Percentiles rank a stretch among this genome's conserved stretches.
Evolutionary conservation across 2,329 filamentous ascomycete species (phyloP).

Genomic region (Sporothrix schenckii): DNA sequence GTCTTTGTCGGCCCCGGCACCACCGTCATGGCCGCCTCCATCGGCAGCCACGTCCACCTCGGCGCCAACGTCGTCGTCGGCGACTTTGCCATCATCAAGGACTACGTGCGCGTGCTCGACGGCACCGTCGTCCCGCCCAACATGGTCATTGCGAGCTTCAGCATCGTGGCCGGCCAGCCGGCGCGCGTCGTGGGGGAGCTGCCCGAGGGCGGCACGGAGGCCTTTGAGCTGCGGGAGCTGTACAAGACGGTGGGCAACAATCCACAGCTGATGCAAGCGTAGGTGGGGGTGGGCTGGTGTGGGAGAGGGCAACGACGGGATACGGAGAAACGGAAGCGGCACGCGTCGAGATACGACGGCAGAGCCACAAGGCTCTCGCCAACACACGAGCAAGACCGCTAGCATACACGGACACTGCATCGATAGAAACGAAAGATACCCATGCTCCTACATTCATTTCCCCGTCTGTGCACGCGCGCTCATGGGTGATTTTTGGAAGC

Average conservation of each 20-base stretch:
- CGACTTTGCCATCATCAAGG: slow-evolving; percentile 89
- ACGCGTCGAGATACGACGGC: slow-evolving; percentile 6
- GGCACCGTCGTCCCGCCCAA: slow-evolving; percentile 80
- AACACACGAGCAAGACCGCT: no score
- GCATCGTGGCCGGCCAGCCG: slow-evolving; percentile 82
- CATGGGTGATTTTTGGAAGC: not conserved
- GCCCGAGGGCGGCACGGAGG: slow-evolving; percentile 68
- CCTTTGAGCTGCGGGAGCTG: slow-evolving; percentile 65
- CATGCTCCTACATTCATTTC: not conserved
- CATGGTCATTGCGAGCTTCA: slow-evolving; percentile 92
- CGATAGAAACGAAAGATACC: no score
- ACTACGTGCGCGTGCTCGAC: slow-evolving; percentile 86
- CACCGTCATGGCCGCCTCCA: slow-evolving; percentile 78
- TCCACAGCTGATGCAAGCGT: slow-evolving; percentile 44
- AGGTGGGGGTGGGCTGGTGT: slow-evolving; percentile 33
- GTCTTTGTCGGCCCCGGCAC: slow-evolving; percentile 80
- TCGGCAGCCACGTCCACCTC: slow-evolving; percentile 86
- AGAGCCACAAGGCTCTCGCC: not conserved
- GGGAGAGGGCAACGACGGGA: not conserved
- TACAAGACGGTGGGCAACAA: slow-evolving; percentile 68
- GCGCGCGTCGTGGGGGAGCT: slow-evolving; percentile 81
- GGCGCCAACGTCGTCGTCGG: slow-evolving; percentile 76
- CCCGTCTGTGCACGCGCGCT: not conserved
- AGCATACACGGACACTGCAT: no score
- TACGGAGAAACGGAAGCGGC: slow-evolving; percentile 14